Evolutionary conservation across 108 stramenopile species (phyloP), one percentile per base, ranked within the genome.

Genomic region (Chaetoceros tenuissimus): DNA sequence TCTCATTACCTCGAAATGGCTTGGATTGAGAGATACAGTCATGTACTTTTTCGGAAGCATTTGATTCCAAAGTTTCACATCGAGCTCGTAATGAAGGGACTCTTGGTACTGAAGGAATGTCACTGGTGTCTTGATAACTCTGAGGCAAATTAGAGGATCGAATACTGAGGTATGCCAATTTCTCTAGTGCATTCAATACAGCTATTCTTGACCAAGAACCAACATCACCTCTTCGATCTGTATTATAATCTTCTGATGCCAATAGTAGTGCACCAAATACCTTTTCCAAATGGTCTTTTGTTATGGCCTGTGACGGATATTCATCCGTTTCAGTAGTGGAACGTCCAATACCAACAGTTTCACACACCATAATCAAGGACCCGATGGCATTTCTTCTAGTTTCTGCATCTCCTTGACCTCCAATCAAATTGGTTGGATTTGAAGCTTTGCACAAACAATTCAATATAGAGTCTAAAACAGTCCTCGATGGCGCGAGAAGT

Each of bases 151-250:
- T 43, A 28, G 69, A 68, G 25, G 65, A 57, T 31, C 61, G 46
- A 27, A 78, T 63, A 50, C 68, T 60, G 23, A 84, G 45, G 48
- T 57, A 48, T 29, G 80, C 58, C 22, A 96, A 47, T 29, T 53
- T 27, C 45, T 79, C 76, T 24, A 97, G 62, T 17, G 89, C 94
- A 5, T 79, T 62, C 80, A 97, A 79, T 22, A 97, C 91, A 20
- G 87, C 95, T 43, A 88, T 82, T 31, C 98, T 67, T 56, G 82
- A 94, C 97, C 96, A 98, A 21, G 96, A 96, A 40, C 98, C 98
- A 31, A 97, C 94, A 73, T 99, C 98, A 5, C 98, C 98, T 22
- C 98, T 78, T 59, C 93, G 82, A 84, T 99, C 98, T 28, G 78
- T 84, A 34, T 80, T 89, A 70, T 98, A 99, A 67, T 99, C 98